phyloP scores from a whole-genome alignment of 179 eudicot species.

The Silene coronaria region DNA sequence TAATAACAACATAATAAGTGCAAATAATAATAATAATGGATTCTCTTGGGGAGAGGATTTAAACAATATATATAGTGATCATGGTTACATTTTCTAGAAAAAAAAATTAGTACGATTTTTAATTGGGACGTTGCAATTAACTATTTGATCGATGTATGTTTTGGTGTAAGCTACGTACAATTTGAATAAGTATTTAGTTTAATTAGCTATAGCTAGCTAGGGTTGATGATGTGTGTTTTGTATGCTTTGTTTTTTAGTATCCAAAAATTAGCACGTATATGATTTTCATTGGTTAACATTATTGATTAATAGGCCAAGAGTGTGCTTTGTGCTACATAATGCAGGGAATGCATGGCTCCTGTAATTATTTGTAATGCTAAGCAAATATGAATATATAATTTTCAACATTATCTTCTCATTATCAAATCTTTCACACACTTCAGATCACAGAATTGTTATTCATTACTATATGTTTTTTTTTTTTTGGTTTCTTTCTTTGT shows the following conservation, averaged over 20 bases:
- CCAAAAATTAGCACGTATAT: constrained; percentile 19
- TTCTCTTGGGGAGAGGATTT: constrained; percentile 26
- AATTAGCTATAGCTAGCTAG: constrained; percentile 8
- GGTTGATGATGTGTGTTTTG: constrained; percentile 1
- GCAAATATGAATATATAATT: background rate
- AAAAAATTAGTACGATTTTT: background rate
- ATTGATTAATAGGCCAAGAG: background rate
- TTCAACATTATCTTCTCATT: background rate
- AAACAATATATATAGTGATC: constrained; percentile 17
- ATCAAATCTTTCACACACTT: too few species aligned
- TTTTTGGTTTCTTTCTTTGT: too few species aligned
- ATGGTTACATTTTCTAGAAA: constrained; percentile 27
- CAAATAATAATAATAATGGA: constrained; percentile 15
- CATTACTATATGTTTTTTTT: too few species aligned
- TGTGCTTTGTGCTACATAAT: constrained; percentile 4
- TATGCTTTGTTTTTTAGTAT: background rate
- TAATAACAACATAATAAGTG: constrained; percentile 7
- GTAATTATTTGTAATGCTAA: background rate
- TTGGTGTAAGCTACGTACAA: constrained; percentile 10
- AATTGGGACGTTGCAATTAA: constrained; percentile 2
- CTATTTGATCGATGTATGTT: background rate
- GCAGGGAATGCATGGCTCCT: background rate
- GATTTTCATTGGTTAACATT: constrained; percentile 17
- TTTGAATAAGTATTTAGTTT: background rate
- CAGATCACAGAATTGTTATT: too few species aligned